Evolutionary conservation across 768 basidiomycete species (phyloP).

Genomic region (Leccinellum albellum): DNA sequence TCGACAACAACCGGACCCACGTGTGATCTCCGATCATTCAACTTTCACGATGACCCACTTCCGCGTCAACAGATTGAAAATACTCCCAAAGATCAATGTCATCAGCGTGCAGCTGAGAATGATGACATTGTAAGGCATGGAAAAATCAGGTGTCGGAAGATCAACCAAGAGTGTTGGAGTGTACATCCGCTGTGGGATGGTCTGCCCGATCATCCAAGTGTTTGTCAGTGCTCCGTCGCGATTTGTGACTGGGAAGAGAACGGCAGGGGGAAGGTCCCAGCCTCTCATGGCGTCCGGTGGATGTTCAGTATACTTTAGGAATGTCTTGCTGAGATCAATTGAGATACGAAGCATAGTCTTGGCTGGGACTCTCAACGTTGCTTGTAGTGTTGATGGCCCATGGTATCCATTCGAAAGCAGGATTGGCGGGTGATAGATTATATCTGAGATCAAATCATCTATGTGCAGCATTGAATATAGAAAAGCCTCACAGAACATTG

Average conservation of each 20-base stretch:
- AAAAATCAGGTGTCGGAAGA: conserved; percentile 97
- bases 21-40: conserved; percentile 3
- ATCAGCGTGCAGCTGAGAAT: conserved; percentile 91
- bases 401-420: conserved; percentile 15
- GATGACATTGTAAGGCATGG: conserved; percentile 99
- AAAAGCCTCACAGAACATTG: too few species aligned
- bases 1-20: background rate
- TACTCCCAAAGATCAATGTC: conserved; percentile 88
- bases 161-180: conserved; percentile 81
- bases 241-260: conserved; percentile 46
- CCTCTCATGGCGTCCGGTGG: conserved; percentile 94
- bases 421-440: conserved; percentile 53
- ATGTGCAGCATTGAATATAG: background rate
- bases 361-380: conserved; percentile 66
- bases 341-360: conserved; percentile 57
- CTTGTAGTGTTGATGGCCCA: conserved; percentile 67
- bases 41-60: conserved; percentile 61
- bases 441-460: conserved; percentile 63
- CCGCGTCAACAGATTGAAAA: conserved; percentile 85
- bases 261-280: conserved; percentile 87
- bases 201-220: background rate
- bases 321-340: conserved; percentile 77
- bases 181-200: conserved; percentile 52
- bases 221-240: background rate
- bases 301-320: conserved; percentile 92